Base-by-base conservation (phyloP, 139 green algal species). In the Parachlorella kessleri region DNA sequence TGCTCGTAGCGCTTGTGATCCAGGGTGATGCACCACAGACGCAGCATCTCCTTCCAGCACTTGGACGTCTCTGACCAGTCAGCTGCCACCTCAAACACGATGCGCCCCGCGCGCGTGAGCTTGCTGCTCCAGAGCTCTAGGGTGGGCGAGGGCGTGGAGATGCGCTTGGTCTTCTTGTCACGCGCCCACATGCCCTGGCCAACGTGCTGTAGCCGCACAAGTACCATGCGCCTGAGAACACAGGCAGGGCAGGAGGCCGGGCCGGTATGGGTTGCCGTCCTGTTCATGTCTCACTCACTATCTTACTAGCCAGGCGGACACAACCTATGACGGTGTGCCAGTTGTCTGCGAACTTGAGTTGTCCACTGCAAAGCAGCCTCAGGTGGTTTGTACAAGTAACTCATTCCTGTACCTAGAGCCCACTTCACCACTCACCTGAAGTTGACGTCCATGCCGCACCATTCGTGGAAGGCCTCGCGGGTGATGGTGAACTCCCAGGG, bases 51-150 rank as follows among this genome's bases (percentile, higher is more conserved):
- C 24, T 72, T 64, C 79, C 79, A 90, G 18, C n/a, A 37, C 24
- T 78, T 36, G 30, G 53, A 37, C 14, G 10, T 40, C 33, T 84
- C 55, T 39, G 53, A 80, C 38, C 73, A 91, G 55, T 91, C 87
- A 7, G 88, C 80, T 55, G 84, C 66, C 55, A 90, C 85, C 80
- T 91, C 84, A 68, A 89, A 91, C 2, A 91, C 68, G 69, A 91
- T 91, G 59, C 87, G 77, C 1, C 73, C 87, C 6, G 82, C 72
- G 8, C 32, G 64, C 8, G 80, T 86, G 5, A 84, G 66, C 75
- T 88, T 87, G 48, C 70, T 89, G 32, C 85, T 72, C 76, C 81
- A 91, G 36, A 91, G 77, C 83, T 91, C 84, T 68, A 90, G 78
- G 0, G 70, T 67, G 18, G 69, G 48, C 26, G 78, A 70, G 14